phyloP scores from a whole-genome alignment of 2,329 filamentous ascomycete genomes.

The Diaporthe citriasiana region DNA sequence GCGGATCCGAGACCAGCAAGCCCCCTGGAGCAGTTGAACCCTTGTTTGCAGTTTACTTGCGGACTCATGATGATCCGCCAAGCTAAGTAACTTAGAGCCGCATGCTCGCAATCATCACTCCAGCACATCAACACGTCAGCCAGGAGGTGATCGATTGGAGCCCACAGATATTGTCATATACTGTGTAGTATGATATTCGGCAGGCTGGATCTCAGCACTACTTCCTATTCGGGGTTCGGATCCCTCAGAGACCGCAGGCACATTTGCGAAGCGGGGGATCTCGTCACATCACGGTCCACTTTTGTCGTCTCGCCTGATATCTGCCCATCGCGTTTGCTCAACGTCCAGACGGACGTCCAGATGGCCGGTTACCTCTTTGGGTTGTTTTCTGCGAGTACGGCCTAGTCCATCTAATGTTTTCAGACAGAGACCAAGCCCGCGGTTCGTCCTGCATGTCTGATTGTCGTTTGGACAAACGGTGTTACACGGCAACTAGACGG shows the following conservation, averaged over 20 bases:
- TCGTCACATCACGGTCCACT: conserved; percentile 13
- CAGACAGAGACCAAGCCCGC: conserved; percentile 16
- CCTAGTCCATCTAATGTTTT: conserved; percentile 21
- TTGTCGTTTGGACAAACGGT: conserved; percentile 29
- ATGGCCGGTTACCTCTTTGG: conserved; percentile 11
- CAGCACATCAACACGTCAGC: neutral
- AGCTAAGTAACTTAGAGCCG: conserved; percentile 12
- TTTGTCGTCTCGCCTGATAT: conserved; percentile 21
- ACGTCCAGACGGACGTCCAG: conserved; percentile 20
- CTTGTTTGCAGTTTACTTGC: neutral
- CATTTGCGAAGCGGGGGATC: neutral
- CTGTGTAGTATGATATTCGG: neutral
- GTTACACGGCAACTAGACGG: conserved; percentile 6
- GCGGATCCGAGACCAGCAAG: neutral
- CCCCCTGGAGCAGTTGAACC: conserved; percentile 9
- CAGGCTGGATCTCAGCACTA: neutral
- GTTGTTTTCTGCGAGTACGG: conserved; percentile 19
- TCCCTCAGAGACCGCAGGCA: neutral
- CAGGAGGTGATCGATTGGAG: neutral
- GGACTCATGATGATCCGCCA: neutral
- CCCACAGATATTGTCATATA: neutral
- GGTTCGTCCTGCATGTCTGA: conserved; percentile 32
- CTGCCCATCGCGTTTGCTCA: neutral
- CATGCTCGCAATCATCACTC: neutral
- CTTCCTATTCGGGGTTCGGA: neutral